phyloP scores from a whole-genome alignment of 139 green algal species.

The Picochlorum sp. region DNA sequence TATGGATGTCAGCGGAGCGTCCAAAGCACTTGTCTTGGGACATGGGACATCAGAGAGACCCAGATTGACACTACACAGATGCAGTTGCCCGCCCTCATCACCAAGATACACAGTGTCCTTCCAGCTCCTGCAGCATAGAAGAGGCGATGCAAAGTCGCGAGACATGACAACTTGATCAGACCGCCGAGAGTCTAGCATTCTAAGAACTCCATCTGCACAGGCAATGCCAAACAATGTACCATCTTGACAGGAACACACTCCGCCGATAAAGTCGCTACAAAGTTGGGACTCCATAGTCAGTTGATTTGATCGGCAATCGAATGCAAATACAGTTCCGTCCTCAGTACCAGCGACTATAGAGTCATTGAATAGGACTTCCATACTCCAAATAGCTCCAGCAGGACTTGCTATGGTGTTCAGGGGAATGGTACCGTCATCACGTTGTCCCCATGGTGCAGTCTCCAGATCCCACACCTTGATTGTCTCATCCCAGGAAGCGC shows the following conservation, averaged over 20 bases:
- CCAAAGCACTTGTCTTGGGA: too few relatives aligned
- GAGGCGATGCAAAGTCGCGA: constrained; percentile 24
- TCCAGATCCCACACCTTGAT: neutral
- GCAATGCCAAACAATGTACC: constrained; percentile 33
- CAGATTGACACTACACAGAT: constrained; percentile 40
- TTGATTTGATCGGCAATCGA: neutral
- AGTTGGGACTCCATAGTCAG: neutral
- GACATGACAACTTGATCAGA: constrained; percentile 7
- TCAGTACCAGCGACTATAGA: too few relatives aligned
- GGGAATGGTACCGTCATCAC: neutral
- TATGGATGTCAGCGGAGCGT: too few relatives aligned
- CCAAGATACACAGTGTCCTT: constrained; percentile 39
- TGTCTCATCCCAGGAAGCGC: neutral
- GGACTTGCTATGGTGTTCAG: too few relatives aligned
- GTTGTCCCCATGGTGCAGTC: neutral
- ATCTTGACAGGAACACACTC: constrained; percentile 35
- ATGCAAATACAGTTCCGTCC: too few relatives aligned
- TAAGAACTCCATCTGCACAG: constrained; percentile 39
- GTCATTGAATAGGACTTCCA: too few relatives aligned
- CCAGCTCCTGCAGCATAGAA: constrained; percentile 52
- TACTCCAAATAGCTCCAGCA: too few relatives aligned
- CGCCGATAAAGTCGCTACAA: neutral
- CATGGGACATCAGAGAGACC: neutral
- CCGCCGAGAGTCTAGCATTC: constrained; percentile 38
- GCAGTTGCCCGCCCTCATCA: constrained; percentile 36